Evolutionary conservation across 176 grass and related monocot species (phyloP), one percentile per base, ranked within the genome.

Genomic region (Oryza coarctata): DNA sequence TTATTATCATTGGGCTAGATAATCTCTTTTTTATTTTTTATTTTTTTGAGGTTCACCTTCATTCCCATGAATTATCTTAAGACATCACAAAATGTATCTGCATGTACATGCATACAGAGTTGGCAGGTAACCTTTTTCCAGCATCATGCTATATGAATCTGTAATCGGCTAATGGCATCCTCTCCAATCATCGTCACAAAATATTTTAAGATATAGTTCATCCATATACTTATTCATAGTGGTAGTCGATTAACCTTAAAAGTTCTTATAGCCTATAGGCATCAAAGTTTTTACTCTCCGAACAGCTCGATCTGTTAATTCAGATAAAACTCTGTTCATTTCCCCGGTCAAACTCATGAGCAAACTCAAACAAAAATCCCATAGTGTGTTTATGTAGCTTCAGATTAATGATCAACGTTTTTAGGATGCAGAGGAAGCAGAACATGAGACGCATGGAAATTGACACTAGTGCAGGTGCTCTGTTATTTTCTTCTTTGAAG

Each of bases 321-420:
- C 2, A 65, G 34, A 70, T 12, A 12, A 14, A 20, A 10, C 4
- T 67, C 2, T 50, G 0, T 26, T 74, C 71, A 35, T 29, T 39
- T 65, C 65, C 10, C 14, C 31, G 50, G 83, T 27, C 77, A 35
- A 55, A 2, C 17, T 34, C 5, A 30, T 35, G 50, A 64, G 34
- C 47, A 70, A 74, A 67, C 43, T 50, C n/a, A 50, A 52, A 34
- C 65, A 5, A 30, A 77, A 41, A 20, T 14, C 57, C 7, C n/a
- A 29, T 20, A 41, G 29, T 49, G 7, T 65, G 45, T 70, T 43
- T 55, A 61, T 87, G 66, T 85, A 96, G 93, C 93, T 96, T 80
- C 86, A 89, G 63, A 92, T 96, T 69, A 85, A 92, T 70, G 86
- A 92, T 47, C 88, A 92, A 61, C 82, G 83, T 31, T 96, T 96